Conservation (phyloP, 768 basidiomycete genomes). For the Mycena pura region DNA sequence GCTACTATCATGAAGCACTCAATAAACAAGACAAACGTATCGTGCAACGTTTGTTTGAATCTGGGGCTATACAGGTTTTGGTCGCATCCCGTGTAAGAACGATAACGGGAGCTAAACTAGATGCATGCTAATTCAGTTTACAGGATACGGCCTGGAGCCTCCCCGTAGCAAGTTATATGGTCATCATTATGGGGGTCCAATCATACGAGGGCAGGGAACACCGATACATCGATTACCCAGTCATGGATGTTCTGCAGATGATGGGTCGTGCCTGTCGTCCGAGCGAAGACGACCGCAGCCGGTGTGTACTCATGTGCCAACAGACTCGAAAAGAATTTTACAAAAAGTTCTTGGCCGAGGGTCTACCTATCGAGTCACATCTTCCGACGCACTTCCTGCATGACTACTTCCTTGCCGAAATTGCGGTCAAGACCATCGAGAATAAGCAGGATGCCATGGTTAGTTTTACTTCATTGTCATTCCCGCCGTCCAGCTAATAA, state of each 20-base stretch:
- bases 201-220: constrained; percentile 97
- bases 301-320: constrained; percentile 97
- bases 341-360: constrained; percentile 97
- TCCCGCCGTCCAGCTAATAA: background rate
- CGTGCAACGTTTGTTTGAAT: constrained; percentile 89
- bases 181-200: constrained; percentile 99
- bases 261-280: constrained; percentile 98
- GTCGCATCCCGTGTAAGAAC: constrained; percentile 86
- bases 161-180: constrained; percentile 95
- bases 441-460: constrained; percentile 99
- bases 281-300: constrained; percentile 83
- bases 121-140: background rate
- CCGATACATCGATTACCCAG: constrained; percentile 96
- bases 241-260: constrained; percentile 99
- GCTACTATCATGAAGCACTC: constrained; percentile 94
- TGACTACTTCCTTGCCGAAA: constrained; percentile 98
- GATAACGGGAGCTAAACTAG: background rate
- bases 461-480: constrained; percentile 21
- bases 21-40: constrained; percentile 92
- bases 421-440: constrained; percentile 98
- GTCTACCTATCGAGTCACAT: constrained; percentile 97
- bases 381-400: constrained; percentile 89
- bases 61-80: constrained; percentile 93
- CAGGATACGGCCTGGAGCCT: constrained; percentile 97
- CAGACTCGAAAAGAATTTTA: constrained; percentile 98